Base-by-base conservation (phyloP, 192 early-diverging fungal genomes). In the Fimicolochytrium jonesii region DNA sequence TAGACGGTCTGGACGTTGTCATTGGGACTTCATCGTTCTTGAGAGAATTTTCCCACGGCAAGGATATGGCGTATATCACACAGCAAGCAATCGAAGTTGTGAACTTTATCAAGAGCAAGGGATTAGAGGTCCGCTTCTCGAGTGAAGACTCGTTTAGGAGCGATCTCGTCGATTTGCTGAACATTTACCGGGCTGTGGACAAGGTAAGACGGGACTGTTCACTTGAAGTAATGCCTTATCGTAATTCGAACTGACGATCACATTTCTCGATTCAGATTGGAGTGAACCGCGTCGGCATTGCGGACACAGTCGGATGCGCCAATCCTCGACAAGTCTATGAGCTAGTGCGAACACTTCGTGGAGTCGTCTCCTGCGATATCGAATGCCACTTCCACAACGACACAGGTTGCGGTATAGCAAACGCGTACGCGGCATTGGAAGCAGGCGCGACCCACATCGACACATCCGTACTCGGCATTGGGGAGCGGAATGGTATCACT, bases 311-410 rank as follows among this genome's bases (percentile, higher is more conserved):
- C 45, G 96, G 96, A 7, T 98, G 96, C 62, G 96, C 96, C 30
- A 92, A 94, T 70, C 94, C 96, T 54, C 87, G 92, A 54, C 96
- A 98, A 83, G 96, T 98, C 22, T 94, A 93, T 61, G 96, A 98
- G 59, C 86, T 98, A 26, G 93, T 98, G 52, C 87, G 91, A 69
- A 98, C 96, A 18, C 80, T 98, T 18, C 87, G 96, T 56, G 82
- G 86, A 45, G 92, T 98, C 44, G 92, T 98, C 18, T 93, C 89
- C 37, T 97, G 94, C 74, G 96, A 98, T 69, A 98, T 98, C 65
- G 96, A 98, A 76, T 92, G 91, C 74, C 96, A 98, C 74, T 98
- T 98, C 88, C 96, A 98, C 77, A 93, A 98, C 74, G 95, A 98
- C 76, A 98, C 96, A n/a, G 93, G 93, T 46, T 98, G 96, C 72